Evolutionary conservation across 1,284 basidiomycete species (phyloP), one percentile per base, ranked within the genome.

Genomic region (Calocybe gambosa): DNA sequence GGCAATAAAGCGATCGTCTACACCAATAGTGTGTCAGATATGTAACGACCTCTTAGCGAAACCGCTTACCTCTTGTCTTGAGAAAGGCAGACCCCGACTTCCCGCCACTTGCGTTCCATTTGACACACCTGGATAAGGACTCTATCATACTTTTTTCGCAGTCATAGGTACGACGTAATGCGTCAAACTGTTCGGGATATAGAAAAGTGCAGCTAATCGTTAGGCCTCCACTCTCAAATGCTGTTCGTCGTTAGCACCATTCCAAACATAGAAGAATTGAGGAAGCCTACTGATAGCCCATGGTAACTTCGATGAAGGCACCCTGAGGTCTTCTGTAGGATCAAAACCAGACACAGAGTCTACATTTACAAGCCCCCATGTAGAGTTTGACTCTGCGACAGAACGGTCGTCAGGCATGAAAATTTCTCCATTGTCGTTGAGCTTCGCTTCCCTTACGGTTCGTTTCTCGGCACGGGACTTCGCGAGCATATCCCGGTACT

Each of bases 111-210:
- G 92, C 87, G 62, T 99, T 88, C 88, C 95, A 99, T 62, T 96
- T 96, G 57, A 95, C 78, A 63, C 96, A 99, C 6, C 96, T 77
- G 1, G 95, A 85, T 5, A 99, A 73, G 1, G 90, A 94, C 62
- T 97, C 93, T 39, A 98, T 80, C 69, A 98, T 90, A 55, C 88
- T 91, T 59, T 86, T 87, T 56, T 95, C 91, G 61, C 93, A 97
- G 52, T 92, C 90, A 57, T 95, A 98, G 10, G 86, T 92, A 42
- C 89, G 77, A 15, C 96, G 82, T 36, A 99, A 68, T 3, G 92
- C 92, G 58, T 98, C 94, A 56, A 99, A 99, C 62, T 98, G 93
- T 63, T 99, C 93, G 0, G 94, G 93, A 62, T 93, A 98, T 46
- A 99, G 80, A 53, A 98, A 87, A 3, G 93, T 92, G 63, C 94